Conservation (phyloP, 768 basidiomycete genomes). For the Lactarius indigo region DNA sequence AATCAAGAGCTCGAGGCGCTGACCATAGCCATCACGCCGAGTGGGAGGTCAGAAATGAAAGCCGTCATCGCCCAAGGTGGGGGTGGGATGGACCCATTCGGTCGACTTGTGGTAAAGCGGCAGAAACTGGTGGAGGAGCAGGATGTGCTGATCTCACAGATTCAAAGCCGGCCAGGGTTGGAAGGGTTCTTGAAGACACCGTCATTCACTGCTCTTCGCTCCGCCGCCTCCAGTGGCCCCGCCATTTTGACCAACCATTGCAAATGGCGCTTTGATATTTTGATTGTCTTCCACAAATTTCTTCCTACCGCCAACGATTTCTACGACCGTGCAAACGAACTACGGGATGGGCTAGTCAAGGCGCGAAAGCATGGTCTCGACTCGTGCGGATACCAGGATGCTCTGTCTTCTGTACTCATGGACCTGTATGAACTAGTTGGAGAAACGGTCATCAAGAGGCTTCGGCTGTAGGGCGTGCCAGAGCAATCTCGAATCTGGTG, state of each 20-base stretch:
- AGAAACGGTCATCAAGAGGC: not conserved
- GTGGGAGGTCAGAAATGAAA: not conserved
- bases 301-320: not conserved
- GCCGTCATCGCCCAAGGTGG: not conserved
- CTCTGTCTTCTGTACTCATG: not conserved
- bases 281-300: not conserved
- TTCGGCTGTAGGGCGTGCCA: not conserved
- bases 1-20: not conserved
- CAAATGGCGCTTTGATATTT: not conserved
- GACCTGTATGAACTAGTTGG: not conserved
- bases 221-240: not conserved
- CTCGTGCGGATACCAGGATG: not conserved
- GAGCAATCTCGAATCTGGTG: not conserved
- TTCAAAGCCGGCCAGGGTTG: not conserved
- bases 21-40: not conserved
- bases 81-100: not conserved
- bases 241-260: not conserved
- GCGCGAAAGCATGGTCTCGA: not conserved
- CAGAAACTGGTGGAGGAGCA: not conserved
- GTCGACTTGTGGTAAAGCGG: not conserved
- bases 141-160: not conserved
- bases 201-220: not conserved
- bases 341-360: not conserved
- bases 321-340: not conserved
- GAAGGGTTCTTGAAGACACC: not conserved